phyloP scores from a whole-genome alignment of 2,329 filamentous ascomycete species.

The Fusarium haematococcum region DNA sequence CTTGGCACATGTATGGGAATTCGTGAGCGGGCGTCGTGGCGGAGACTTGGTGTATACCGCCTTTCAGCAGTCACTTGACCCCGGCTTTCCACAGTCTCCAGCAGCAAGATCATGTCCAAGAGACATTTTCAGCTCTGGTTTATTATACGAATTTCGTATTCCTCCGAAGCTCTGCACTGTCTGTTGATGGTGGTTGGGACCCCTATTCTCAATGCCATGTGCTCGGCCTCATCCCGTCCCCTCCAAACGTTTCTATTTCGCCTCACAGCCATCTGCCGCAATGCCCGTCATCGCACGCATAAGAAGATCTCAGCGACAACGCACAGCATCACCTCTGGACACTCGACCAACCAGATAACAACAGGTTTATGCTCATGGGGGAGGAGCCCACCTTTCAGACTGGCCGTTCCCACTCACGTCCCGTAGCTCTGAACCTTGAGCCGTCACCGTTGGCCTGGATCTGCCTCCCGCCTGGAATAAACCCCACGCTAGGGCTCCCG shows the following conservation, averaged over 20 bases:
- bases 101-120: neutral
- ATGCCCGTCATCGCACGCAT: neutral
- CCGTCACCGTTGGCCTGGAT: conserved; percentile 5
- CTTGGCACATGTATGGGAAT: neutral
- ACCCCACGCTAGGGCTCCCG: neutral
- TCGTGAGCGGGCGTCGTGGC: neutral
- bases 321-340: neutral
- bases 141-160: neutral
- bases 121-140: neutral
- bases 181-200: neutral
- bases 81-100: neutral
- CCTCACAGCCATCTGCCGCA: neutral
- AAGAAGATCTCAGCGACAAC: neutral
- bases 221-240: conserved; percentile 3
- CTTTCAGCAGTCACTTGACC: neutral
- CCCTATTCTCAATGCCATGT: conserved; percentile 8
- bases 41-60: neutral
- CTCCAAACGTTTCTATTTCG: neutral
- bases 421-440: conserved; percentile 18
- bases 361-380: neutral
- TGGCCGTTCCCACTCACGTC: neutral
- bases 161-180: neutral
- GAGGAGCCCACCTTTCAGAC: conserved; percentile 3
- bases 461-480: neutral
- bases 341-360: neutral